Evolutionary conservation across 2,329 filamentous ascomycete genomes (phyloP).

Genomic region (Raffaelea albimanens): DNA sequence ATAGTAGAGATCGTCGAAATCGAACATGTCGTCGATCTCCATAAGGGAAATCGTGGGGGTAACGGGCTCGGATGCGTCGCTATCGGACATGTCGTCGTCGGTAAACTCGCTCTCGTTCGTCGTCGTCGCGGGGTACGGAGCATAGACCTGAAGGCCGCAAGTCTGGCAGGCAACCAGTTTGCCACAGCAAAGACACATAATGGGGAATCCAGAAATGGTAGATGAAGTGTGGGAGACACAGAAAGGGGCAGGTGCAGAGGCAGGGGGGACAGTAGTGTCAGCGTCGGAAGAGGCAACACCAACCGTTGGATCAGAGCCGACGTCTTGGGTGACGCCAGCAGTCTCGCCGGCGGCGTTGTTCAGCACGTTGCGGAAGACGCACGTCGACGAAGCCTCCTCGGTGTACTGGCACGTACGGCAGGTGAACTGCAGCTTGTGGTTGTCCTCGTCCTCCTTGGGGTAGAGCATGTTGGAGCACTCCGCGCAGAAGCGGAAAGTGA

Average conservation of each 20-base stretch:
- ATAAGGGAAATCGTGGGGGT: neutral
- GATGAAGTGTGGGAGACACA: conserved; percentile 2
- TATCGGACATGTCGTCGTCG: neutral
- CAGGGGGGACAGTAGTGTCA: conserved; percentile 5
- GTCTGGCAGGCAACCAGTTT: conserved; percentile 30
- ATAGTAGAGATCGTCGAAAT: neutral
- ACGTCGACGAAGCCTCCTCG: conserved; percentile 76
- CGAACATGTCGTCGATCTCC: conserved; percentile 2
- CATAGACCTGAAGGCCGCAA: conserved; percentile 21
- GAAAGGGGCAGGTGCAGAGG: conserved; percentile 3
- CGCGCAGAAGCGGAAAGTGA: conserved; percentile 95
- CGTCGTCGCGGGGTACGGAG: conserved; percentile 3
- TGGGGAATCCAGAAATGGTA: conserved; percentile 15
- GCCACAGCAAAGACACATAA: conserved; percentile 39
- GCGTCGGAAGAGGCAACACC: conserved; percentile 40
- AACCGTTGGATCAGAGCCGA: conserved; percentile 97
- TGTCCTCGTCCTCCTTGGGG: conserved; percentile 83
- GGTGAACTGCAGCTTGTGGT: conserved; percentile 81
- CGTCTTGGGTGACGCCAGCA: conserved; percentile 93
- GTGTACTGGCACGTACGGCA: conserved; percentile 93
- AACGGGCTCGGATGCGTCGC: conserved; percentile 1
- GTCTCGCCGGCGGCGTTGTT: conserved; percentile 89
- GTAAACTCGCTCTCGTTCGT: conserved; percentile 6
- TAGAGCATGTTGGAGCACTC: conserved; percentile 99
- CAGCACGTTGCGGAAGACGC: conserved; percentile 91